These are phyloP conservation scores for Verticillium klebahnii DNA, from an alignment of 2,329 filamentous ascomycete genomes.

Conservation along the genomic window DNA sequence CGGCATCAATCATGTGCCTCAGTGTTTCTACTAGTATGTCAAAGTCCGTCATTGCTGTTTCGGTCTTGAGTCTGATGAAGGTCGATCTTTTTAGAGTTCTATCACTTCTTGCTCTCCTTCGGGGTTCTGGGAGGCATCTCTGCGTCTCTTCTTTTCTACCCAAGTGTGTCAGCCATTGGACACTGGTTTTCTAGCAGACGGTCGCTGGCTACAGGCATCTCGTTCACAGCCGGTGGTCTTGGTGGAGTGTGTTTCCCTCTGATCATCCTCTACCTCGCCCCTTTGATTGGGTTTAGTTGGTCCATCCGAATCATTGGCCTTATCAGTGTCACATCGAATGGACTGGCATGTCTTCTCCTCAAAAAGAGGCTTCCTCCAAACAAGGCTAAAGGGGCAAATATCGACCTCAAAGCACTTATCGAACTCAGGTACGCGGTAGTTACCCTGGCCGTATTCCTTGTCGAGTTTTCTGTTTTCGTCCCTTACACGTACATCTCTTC, in stretches of 20 bases:
- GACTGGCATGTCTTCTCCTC: conserved; percentile 23
- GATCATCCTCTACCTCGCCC: conserved; percentile 20
- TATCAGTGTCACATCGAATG: conserved; percentile 14
- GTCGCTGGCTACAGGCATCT: conserved; percentile 65
- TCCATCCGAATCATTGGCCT: conserved; percentile 23
- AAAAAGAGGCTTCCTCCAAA: conserved; percentile 44
- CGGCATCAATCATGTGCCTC: conserved; percentile 52
- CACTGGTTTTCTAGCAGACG: conserved; percentile 64
- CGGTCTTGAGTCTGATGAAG: background rate
- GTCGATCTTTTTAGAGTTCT: conserved; percentile 41
- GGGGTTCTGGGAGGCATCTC: conserved; percentile 62
- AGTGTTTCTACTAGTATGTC: conserved; percentile 47
- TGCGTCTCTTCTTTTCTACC: conserved; percentile 65
- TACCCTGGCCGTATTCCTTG: conserved; percentile 49
- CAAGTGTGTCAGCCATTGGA: conserved; percentile 59
- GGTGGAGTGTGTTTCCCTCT: conserved; percentile 50
- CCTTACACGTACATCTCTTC: conserved; percentile 66
- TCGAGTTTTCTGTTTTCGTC: conserved; percentile 58
- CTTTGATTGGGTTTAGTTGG: conserved; percentile 25
- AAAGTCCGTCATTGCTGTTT: background rate
- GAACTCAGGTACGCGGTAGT: conserved; percentile 47
- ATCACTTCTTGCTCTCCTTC: conserved; percentile 68
- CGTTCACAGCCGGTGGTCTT: conserved; percentile 58
- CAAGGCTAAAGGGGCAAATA: conserved; percentile 32
- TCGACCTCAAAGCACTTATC: conserved; percentile 47